Evolutionary conservation across 805 yeast genomes (phyloP), one percentile per base, ranked within the genome.

Genomic region (Nakazawaea sp.): DNA sequence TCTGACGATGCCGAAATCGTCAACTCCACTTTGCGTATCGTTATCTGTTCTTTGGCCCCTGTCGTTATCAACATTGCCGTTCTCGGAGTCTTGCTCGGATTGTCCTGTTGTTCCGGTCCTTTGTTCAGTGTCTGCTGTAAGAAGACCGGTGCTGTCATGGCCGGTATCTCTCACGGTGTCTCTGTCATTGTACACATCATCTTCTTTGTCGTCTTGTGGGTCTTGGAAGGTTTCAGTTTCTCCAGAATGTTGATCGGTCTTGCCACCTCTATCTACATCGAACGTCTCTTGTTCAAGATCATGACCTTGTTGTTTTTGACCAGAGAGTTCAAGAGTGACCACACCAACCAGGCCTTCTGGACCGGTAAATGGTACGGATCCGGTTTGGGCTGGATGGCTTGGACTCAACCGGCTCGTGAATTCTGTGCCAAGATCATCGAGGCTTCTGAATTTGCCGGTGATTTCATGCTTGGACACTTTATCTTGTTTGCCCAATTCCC

Each of bases 311-410:
- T 77, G 48, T 66, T 80, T 62, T 70, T 94, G 56, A 86, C 97
- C 36, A 80, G 98, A 70, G 99, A 92, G 68, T 88, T 88, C 72
- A 87, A 87, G 79, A 85, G 84, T 52, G 97, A 90, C 64, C 86
- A 81, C 56, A 71, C 97, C 26, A 92, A 92, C 68, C 83, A 95
- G 51, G 97, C 98, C 20, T 92, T 95, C 94, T 92, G 99, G 99
- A 85, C 96, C 41, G 99, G 99, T 73, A 89, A 88, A 65, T 92
- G 99, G 99, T 88, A 89, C 61, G 92, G 95, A 42, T 71, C 85
- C 43, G 92, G 95, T 55, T 66, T 90, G 62, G 98, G 97, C 43
- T 78, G 81, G 77, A 78, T 81, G 74, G 96, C 97, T 16, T 75
- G 84, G 72, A 81, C 97, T 24, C 97, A 90, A 68, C 98, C 98